Conservation (phyloP, 176 grass and related monocot species). For the Oropetium thomaeum region DNA sequence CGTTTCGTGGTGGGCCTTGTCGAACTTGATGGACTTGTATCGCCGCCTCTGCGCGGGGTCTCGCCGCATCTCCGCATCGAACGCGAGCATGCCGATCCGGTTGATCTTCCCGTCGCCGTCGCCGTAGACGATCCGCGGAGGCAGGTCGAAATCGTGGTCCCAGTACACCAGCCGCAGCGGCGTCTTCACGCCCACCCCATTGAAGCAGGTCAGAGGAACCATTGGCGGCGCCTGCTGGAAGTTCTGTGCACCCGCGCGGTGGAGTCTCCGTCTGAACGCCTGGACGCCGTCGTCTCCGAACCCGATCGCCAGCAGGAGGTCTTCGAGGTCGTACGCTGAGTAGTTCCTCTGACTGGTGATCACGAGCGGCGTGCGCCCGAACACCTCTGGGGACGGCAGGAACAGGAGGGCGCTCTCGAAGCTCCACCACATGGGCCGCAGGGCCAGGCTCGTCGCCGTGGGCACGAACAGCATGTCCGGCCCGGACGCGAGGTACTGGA, state of each 20-base stretch:
- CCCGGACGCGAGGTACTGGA: neutral
- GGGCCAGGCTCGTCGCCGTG: neutral
- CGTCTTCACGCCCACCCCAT: neutral
- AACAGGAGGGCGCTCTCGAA: neutral
- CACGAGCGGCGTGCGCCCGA: neutral
- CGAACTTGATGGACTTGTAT: neutral
- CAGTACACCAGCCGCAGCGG: neutral
- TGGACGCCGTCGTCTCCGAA: neutral
- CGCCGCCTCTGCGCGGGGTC: neutral
- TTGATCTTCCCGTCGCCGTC: conserved; percentile 9
- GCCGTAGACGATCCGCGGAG: neutral
- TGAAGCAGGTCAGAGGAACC: neutral
- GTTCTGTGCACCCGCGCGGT: neutral
- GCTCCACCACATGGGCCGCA: neutral
- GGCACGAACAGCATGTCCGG: neutral
- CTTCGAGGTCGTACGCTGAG: neutral
- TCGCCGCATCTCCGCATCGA: neutral
- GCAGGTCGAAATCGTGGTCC: neutral
- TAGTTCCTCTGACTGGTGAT: neutral
- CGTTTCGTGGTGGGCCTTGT: neutral
- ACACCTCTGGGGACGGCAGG: neutral
- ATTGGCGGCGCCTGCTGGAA: neutral
- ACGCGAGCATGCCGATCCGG: neutral
- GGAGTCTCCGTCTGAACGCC: too few species aligned
- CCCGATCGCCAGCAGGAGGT: neutral